Evolutionary conservation across 768 basidiomycete species (phyloP).

Genomic region (Leccinum uliginosum): DNA sequence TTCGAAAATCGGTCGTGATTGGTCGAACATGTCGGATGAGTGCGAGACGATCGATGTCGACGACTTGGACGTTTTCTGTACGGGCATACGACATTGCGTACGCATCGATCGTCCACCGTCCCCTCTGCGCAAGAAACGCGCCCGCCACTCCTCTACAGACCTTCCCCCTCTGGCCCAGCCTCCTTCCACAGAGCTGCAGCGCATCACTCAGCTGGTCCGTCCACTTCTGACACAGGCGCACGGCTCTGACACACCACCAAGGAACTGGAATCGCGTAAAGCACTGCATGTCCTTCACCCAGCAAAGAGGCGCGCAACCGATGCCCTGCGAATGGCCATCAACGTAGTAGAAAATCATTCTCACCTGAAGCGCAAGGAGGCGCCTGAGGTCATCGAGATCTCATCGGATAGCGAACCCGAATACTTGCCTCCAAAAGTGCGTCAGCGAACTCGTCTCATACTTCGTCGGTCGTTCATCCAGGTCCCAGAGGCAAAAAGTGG

Average conservation of each 20-base stretch:
- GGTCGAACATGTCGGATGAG: constrained; percentile 1
- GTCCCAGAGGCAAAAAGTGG: constrained; percentile 21
- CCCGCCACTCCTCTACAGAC: not conserved
- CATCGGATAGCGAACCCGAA: constrained; percentile 31
- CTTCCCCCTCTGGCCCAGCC: not conserved
- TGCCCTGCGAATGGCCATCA: constrained; percentile 15
- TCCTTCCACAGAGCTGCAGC: constrained; percentile 21
- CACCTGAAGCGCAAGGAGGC: constrained; percentile 22
- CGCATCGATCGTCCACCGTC: constrained; percentile 15
- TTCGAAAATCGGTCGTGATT: not conserved
- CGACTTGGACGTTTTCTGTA: constrained; percentile 18
- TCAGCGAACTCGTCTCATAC: not conserved
- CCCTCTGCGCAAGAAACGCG: constrained; percentile 12
- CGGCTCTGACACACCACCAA: constrained; percentile 12
- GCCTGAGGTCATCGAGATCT: constrained; percentile 21
- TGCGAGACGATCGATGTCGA: constrained; percentile 27
- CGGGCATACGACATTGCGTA: constrained; percentile 13
- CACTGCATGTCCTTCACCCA: constrained; percentile 9
- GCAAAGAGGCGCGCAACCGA: constrained; percentile 20
- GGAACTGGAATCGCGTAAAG: constrained; percentile 21
- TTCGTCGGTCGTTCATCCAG: not conserved
- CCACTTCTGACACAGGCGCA: not conserved
- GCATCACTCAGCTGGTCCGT: constrained; percentile 21
- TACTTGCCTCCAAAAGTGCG: constrained; percentile 19
- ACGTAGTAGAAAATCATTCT: constrained; percentile 3